Evolutionary conservation across 192 early-diverging fungal species (phyloP).

Genomic region (Mortierella hygrophila): DNA sequence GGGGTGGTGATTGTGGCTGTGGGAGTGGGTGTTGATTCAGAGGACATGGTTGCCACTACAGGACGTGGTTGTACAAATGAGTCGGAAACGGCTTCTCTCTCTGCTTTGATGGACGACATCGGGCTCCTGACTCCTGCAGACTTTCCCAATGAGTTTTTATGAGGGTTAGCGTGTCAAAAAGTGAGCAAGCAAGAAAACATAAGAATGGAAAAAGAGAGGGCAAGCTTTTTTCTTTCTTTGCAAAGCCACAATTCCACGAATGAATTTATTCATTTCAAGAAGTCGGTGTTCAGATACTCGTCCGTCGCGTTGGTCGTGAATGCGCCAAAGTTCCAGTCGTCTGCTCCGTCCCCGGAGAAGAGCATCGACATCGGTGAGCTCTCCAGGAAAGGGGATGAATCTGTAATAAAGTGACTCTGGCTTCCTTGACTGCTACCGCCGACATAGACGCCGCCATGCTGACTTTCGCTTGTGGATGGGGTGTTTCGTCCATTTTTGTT

Average conservation of each 20-base stretch:
- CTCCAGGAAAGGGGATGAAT: slow-evolving; percentile 18
- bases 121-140: background rate
- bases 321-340: slow-evolving; percentile 33
- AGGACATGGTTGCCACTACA: background rate
- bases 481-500: background rate
- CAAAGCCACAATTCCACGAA: slow-evolving; percentile 4
- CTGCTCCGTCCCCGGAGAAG: slow-evolving; percentile 20
- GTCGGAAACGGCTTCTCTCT: background rate
- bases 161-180: background rate
- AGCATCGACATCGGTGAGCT: slow-evolving; percentile 28
- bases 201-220: background rate
- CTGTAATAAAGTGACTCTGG: background rate
- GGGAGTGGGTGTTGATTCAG: background rate
- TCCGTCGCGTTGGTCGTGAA: slow-evolving; percentile 19
- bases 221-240: slow-evolving; percentile 11
- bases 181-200: background rate
- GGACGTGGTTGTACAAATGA: background rate
- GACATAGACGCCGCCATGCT: background rate
- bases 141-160: background rate
- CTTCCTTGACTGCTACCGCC: no score
- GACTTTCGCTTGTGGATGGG: background rate
- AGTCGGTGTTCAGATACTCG: slow-evolving; percentile 20
- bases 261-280: background rate
- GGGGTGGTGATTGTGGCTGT: background rate
- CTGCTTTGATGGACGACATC: slow-evolving; percentile 25